These are phyloP conservation scores for Glomus cerebriforme DNA, from an alignment of 192 early-diverging fungal genomes.

Conservation along the genomic window DNA sequence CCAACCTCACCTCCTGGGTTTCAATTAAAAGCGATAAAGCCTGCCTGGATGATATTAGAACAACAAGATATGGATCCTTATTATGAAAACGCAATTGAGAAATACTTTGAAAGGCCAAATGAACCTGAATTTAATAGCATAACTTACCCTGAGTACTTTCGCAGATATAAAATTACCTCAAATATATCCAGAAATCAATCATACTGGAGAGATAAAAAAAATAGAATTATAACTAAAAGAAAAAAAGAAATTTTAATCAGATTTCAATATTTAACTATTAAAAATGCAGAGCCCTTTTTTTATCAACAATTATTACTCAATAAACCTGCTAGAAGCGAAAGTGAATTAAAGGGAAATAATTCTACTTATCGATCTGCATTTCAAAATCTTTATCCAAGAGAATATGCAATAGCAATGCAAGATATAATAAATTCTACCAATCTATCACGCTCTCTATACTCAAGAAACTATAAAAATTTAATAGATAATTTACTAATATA, in stretches of 20 bases:
- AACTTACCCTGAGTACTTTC: neutral
- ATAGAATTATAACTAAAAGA: neutral
- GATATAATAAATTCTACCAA: too few species aligned
- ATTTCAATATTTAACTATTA: neutral
- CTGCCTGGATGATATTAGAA: neutral
- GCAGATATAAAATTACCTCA: neutral
- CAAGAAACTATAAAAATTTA: too few species aligned
- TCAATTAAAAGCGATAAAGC: neutral
- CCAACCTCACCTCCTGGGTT: neutral
- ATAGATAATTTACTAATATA: too few species aligned
- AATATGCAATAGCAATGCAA: neutral
- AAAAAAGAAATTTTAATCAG: neutral
- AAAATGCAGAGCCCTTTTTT: neutral
- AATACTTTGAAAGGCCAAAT: neutral
- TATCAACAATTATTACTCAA: conserved; percentile 9
- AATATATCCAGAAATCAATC: neutral
- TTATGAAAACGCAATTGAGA: neutral
- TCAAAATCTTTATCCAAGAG: neutral
- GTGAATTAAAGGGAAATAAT: neutral
- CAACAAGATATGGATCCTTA: neutral
- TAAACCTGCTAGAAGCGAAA: neutral
- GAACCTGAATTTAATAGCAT: neutral
- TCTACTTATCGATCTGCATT: neutral
- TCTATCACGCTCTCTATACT: too few species aligned
- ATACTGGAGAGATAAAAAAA: neutral